phyloP scores from a whole-genome alignment of 129 eudicot species.

The Deinandra increscens region DNA sequence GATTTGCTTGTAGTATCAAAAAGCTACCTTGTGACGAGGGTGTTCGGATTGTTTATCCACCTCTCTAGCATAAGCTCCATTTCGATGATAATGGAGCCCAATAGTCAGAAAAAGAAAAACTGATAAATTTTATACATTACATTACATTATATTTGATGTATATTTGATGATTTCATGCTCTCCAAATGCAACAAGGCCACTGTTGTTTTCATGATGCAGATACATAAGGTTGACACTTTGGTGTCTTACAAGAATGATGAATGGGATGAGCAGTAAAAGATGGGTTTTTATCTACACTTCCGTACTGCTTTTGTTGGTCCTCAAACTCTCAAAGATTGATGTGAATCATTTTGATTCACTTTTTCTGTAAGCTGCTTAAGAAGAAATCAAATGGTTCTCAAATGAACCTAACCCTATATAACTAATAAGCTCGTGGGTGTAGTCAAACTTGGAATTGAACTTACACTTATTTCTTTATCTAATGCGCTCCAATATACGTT shows the following conservation, averaged over 20 bases:
- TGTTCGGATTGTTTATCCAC: neutral
- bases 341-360: conserved; percentile 79
- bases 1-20: neutral
- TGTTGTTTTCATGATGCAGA: conserved; percentile 45
- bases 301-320: conserved; percentile 8
- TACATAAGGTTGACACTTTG: conserved; percentile 95
- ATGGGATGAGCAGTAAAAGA: conserved; percentile 72
- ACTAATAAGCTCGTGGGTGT: no score
- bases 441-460: no score
- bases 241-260: conserved; percentile 96
- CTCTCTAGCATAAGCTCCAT: no score
- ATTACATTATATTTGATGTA: neutral
- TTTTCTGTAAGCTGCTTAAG: conserved; percentile 2
- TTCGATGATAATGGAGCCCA: neutral
- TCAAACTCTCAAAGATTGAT: conserved; percentile 9
- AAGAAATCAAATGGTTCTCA: no score
- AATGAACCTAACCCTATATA: no score
- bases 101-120: neutral
- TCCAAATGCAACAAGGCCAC: no score
- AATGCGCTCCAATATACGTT: no score
- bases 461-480: no score
- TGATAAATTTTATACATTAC: no score
- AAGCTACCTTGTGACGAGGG: neutral
- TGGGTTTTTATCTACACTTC: neutral
- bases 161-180: neutral